Evolutionary conservation across 2,329 filamentous ascomycete species (phyloP).

Genomic region (Trichoderma lentiforme): DNA sequence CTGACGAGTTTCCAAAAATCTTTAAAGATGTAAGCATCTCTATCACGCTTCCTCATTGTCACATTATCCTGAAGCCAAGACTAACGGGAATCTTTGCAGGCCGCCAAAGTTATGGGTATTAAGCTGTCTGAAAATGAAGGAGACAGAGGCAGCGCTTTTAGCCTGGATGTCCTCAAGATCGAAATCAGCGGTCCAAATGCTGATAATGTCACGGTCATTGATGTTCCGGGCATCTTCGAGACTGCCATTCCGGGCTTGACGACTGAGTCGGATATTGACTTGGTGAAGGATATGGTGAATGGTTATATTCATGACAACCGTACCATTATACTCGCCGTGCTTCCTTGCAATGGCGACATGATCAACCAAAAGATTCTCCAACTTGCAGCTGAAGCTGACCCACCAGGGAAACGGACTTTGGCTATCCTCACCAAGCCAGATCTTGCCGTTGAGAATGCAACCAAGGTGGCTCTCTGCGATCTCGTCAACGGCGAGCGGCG

Average conservation of each 20-base stretch:
- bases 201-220: conserved; percentile 50
- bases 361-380: conserved; percentile 41
- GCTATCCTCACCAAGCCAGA: conserved; percentile 60
- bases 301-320: conserved; percentile 44
- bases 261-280: conserved; percentile 41
- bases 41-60: neutral
- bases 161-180: conserved; percentile 41
- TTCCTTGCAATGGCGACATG: conserved; percentile 40
- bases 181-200: conserved; percentile 43
- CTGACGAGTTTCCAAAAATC: conserved; percentile 33
- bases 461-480: conserved; percentile 38
- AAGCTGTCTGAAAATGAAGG: conserved; percentile 21
- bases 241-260: conserved; percentile 36
- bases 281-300: conserved; percentile 48
- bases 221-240: conserved; percentile 53
- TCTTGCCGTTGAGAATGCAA: conserved; percentile 42
- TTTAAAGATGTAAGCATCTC: conserved; percentile 37
- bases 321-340: conserved; percentile 49
- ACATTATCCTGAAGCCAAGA: neutral
- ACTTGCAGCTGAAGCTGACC: conserved; percentile 37
- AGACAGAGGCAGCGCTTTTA: conserved; percentile 36
- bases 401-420: conserved; percentile 40
- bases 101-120: conserved; percentile 45
- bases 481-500: conserved; percentile 41
- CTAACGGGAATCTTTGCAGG: conserved; percentile 25